Percentiles rank a stretch among this genome's conserved stretches.
These are phyloP conservation scores for Pelagomonas calceolata DNA, from an alignment of 108 stramenopile species.

Conservation along the genomic window DNA sequence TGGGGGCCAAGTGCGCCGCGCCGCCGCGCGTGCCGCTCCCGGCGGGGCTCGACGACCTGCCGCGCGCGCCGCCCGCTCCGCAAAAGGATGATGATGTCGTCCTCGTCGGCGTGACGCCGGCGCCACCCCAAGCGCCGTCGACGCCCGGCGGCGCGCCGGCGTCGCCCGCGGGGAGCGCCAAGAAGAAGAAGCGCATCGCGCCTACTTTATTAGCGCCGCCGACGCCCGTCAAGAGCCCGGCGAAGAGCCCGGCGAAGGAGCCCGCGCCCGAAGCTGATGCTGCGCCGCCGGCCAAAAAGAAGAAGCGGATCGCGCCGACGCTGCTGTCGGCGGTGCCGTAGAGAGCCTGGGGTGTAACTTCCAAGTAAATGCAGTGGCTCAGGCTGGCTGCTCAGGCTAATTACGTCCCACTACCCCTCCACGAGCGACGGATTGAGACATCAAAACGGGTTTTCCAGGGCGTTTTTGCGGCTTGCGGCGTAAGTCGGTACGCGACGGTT, in stretches of 20 bases:
- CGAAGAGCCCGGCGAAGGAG: neutral
- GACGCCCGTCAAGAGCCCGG: neutral
- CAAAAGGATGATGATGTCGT: neutral
- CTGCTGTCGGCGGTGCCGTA: constrained; percentile 2
- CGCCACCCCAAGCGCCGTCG: neutral
- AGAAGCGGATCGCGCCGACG: constrained; percentile 20
- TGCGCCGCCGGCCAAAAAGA: constrained; percentile 18
- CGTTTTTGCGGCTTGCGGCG: no score
- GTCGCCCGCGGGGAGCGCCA: neutral
- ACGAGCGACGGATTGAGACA: no score
- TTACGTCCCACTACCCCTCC: no score
- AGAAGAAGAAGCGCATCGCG: constrained; percentile 18
- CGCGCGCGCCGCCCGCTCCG: neutral
- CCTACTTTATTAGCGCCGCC: neutral
- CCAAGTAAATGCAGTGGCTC: no score
- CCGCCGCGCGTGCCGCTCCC: neutral
- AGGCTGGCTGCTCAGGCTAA: no score
- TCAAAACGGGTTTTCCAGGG: no score
- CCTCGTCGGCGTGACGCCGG: neutral
- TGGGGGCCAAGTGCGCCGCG: constrained; percentile 38
- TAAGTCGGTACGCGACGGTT: no score
- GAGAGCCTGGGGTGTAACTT: no score
- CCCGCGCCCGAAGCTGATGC: neutral
- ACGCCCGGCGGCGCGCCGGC: neutral
- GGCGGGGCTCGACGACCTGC: neutral